Percentiles rank a stretch among this genome's conserved stretches.
Conservation (phyloP, 2,329 filamentous ascomycete genomes). For the Talaromyces islandicus region DNA sequence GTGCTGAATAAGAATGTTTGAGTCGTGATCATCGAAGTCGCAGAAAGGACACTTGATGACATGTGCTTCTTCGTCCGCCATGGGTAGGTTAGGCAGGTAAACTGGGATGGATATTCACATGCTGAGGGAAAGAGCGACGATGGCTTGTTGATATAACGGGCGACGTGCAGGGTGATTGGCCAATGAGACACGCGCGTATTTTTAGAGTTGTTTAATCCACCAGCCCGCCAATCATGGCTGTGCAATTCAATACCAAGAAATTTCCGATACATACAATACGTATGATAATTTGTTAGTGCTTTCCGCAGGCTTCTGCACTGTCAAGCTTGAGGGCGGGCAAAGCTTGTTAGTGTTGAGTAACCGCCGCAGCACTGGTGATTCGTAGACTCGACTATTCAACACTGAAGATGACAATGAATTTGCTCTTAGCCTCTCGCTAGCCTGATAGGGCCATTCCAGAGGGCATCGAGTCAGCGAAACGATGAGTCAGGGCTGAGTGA, state of each 20-base stretch:
- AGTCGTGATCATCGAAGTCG: slow-evolving; percentile 34
- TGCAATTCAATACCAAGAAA: not conserved
- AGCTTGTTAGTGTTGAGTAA: not conserved
- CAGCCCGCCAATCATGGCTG: not conserved
- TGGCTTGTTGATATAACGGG: not conserved
- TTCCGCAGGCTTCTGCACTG: too few relatives aligned
- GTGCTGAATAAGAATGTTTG: slow-evolving; percentile 37
- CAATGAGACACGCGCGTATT: not conserved
- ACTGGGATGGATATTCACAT: not conserved
- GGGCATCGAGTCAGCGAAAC: too few relatives aligned
- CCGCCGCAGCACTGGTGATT: not conserved
- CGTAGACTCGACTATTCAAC: not conserved
- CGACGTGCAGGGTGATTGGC: not conserved
- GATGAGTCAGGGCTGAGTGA: not conserved
- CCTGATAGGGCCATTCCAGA: not conserved
- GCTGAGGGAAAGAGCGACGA: not conserved
- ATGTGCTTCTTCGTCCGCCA: not conserved
- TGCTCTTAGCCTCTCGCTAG: too few relatives aligned
- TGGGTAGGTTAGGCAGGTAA: not conserved
- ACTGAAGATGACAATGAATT: not conserved
- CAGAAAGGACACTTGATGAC: slow-evolving; percentile 40
- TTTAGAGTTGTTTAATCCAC: not conserved
- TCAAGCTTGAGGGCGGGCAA: not conserved
- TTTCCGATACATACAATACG: not conserved
- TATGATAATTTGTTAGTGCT: too few relatives aligned